Evolutionary conservation across 1,284 basidiomycete genomes (phyloP), one percentile per base, ranked within the genome.

Genomic region (Tetrapyrgos nigripes): DNA sequence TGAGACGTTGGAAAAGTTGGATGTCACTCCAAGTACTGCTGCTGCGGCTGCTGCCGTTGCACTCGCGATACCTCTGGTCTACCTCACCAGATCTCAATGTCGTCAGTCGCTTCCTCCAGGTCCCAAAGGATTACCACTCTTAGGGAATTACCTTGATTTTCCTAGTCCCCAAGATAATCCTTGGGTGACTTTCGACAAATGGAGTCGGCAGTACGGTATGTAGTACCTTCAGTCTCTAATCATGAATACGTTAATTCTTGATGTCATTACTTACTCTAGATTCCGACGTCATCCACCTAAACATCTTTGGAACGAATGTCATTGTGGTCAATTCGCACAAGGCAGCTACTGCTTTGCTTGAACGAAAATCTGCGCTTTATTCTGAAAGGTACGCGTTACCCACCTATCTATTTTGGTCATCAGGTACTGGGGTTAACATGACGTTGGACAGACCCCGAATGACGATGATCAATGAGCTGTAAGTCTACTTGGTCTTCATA

Each of bases 261-360:
- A 21, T 26, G 35, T n/a, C 19, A 43, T 48, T 10, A 33, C 31
- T 14, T 3, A 27, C 14, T 26, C n/a, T 29, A 68, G 67, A 53
- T n/a, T 67, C 65, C 11, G 82, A 68, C 50, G 45, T 72, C 28
- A 43, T 70, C n/a, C 65, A 69, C 54, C 44, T 71, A 46, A 67
- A 65, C 47, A 64, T 66, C 13, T 59, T 70, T n/a, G 65, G 65
- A 17, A 66, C 62, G 10, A 50, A 64, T 51, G 59, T 70, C 10
- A 57, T 72, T 33, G 56, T 72, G 26, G 53, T 72, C 8, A 70
- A 69, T 28, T 67, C 67, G 40, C 54, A 59, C 13, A 55, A 66
- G 46, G 64, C 64, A 6, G 65, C 66, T 0, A 57, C 58, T 4
- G 66, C 68, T 13, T 57, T 72, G 17, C 62, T 72, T 23, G 67